Evolutionary conservation across 2,329 filamentous ascomycete genomes (phyloP), one percentile per base, ranked within the genome.

Genomic region (Aspergillus tanneri): DNA sequence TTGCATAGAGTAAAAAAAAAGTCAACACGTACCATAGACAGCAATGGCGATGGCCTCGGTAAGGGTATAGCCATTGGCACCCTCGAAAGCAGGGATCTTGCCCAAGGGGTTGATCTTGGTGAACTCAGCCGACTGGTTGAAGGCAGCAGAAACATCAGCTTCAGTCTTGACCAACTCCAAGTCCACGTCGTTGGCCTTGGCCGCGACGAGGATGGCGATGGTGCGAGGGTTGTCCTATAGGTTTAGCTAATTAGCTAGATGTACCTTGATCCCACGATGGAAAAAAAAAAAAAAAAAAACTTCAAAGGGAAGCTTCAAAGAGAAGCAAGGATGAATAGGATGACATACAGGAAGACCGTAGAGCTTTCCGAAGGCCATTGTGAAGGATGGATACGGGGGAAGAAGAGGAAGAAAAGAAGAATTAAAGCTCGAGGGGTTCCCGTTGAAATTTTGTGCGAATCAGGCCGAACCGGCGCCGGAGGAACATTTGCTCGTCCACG

Each of bases 341-440:
- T 28, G 58, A 68, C 78, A 64, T 85, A 95, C 92, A 78, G 83
- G 72, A 75, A 82, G 84, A 72, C 87, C 88, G 84, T 93, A 97
- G 70, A 99, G 84, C 82, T 95, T 99, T 79, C 93, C 93, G 83
- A 99, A 97, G 72, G 88, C 82, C 87, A 95, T 95, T 74, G 82
- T 89, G 79, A 65, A 55, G 43, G 46, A 51, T 49, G 53, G 47
- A 57, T 52, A 49, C 46, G 51, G 46, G 36, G 41, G 44, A 45
- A 41, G 48, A 49, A 52, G 52, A 35, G 44, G 53, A 48, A 47
- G 49, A 52, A 53, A 49, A 57, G 47, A 47, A 46, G 57, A 50
- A 58, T 55, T 59, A 58, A 51, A 37, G 37, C 47, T 47, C 35
- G 47, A 56, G 43, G 37, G 48, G 41, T 30, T 46, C 43, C 39